Conservation (phyloP, 495 filamentous ascomycete genomes). For the Bryoglossum gracile region DNA sequence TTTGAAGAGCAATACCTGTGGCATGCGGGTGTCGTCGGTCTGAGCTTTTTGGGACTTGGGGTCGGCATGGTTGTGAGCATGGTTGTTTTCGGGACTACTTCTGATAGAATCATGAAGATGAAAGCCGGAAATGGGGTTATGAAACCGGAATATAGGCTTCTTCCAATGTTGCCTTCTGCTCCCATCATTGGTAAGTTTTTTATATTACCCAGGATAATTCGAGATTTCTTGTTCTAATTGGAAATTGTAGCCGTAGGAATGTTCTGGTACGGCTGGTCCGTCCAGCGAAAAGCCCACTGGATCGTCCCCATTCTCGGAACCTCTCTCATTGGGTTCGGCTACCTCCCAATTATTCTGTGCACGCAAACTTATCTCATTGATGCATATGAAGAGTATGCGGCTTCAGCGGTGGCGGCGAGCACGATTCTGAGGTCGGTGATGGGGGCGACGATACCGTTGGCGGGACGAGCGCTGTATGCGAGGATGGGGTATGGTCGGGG, state of each 20-base stretch:
- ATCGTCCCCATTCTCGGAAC: conserved; percentile 68
- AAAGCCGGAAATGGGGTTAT: background rate
- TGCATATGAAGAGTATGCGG: conserved; percentile 56
- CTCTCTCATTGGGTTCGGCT: conserved; percentile 48
- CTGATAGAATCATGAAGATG: conserved; percentile 56
- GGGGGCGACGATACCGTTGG: conserved; percentile 55
- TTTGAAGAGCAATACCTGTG: conserved; percentile 56
- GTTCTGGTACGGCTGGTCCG: conserved; percentile 68
- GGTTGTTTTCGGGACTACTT: conserved; percentile 37
- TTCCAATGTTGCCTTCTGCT: background rate
- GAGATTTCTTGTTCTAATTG: conserved; percentile 46
- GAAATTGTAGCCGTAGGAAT: conserved; percentile 57
- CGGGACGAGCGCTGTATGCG: conserved; percentile 51
- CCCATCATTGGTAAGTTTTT: conserved; percentile 45
- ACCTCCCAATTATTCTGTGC: conserved; percentile 39
- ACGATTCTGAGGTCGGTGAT: conserved; percentile 55
- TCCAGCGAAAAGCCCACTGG: conserved; percentile 57
- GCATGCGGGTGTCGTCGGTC: conserved; percentile 49
- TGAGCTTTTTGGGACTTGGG: conserved; percentile 54
- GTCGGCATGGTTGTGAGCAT: conserved; percentile 47
- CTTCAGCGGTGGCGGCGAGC: conserved; percentile 50
- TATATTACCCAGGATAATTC: conserved; percentile 54
- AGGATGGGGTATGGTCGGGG: conserved; percentile 49
- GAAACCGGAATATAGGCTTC: conserved; percentile 30
- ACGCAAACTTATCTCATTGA: conserved; percentile 54